These are phyloP conservation scores for Penicillium bovifimosum DNA, from an alignment of 495 filamentous ascomycete genomes.

Conservation along the genomic window DNA sequence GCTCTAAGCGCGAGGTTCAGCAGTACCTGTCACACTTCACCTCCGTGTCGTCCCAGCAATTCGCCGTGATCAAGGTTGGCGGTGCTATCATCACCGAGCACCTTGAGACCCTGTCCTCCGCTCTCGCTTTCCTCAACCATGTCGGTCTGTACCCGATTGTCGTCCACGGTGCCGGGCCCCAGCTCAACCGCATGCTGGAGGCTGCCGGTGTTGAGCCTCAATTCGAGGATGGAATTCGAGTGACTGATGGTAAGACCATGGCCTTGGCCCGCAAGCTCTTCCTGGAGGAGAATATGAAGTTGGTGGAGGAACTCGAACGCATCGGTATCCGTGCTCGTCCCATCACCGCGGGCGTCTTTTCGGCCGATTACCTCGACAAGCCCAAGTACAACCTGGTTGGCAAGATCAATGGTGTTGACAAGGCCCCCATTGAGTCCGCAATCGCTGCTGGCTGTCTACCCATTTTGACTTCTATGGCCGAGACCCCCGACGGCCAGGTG, in stretches of 20 bases:
- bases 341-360: constrained; percentile 89
- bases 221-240: constrained; percentile 93
- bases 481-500: constrained; percentile 87
- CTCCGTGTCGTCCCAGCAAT: constrained; percentile 94
- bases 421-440: constrained; percentile 81
- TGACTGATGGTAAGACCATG: constrained; percentile 94
- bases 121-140: constrained; percentile 88
- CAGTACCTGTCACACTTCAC: constrained; percentile 98
- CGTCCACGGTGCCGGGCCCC: constrained; percentile 92
- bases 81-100: constrained; percentile 97
- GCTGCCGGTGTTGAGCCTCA: constrained; percentile 90
- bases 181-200: constrained; percentile 90
- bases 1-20: constrained; percentile 94
- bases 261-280: constrained; percentile 87
- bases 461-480: constrained; percentile 95
- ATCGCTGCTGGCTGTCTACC: constrained; percentile 90
- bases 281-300: constrained; percentile 91
- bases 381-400: constrained; percentile 92
- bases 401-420: constrained; percentile 92
- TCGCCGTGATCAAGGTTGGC: constrained; percentile 98
- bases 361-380: constrained; percentile 90
- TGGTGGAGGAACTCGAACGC: constrained; percentile 86
- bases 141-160: constrained; percentile 95
- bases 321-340: constrained; percentile 88
- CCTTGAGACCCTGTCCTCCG: constrained; percentile 79